Conservation (phyloP, 2,329 filamentous ascomycete species). For the Colletotrichum sansevieriae region DNA sequence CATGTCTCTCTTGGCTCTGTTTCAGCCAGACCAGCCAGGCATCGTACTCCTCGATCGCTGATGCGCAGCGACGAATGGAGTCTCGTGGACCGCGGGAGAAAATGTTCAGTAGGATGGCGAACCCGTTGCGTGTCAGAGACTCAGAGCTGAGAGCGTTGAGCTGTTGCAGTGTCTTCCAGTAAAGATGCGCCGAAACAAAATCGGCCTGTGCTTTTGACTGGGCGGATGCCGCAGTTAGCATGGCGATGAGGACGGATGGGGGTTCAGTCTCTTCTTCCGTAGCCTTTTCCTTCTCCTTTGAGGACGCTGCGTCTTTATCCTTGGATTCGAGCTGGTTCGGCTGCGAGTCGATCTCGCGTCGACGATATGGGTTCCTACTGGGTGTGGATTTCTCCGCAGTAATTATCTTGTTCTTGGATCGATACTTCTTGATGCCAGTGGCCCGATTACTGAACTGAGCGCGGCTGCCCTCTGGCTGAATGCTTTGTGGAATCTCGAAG, state of each 20-base stretch:
- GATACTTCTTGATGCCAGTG: slow-evolving; percentile 70
- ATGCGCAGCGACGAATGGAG: slow-evolving; percentile 76
- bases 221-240: slow-evolving; percentile 81
- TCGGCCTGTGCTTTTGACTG: slow-evolving; percentile 84
- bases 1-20: slow-evolving; percentile 83
- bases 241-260: slow-evolving; percentile 70
- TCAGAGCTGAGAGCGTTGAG: slow-evolving; percentile 73
- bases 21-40: slow-evolving; percentile 88
- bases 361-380: slow-evolving; percentile 71
- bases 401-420: slow-evolving; percentile 70
- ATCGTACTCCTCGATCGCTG: slow-evolving; percentile 82
- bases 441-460: slow-evolving; percentile 80
- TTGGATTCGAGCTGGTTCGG: not conserved
- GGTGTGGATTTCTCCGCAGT: slow-evolving; percentile 64
- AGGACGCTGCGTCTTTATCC: slow-evolving; percentile 31
- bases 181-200: slow-evolving; percentile 86
- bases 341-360: slow-evolving; percentile 43
- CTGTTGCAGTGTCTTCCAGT: slow-evolving; percentile 85
- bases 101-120: slow-evolving; percentile 79
- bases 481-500: slow-evolving; percentile 80
- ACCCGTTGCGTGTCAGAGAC: slow-evolving; percentile 75
- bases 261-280: slow-evolving; percentile 31
- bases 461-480: slow-evolving; percentile 70
- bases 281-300: slow-evolving; percentile 40
- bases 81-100: slow-evolving; percentile 79